Percentiles rank a stretch among this genome's conserved stretches.
Evolutionary conservation across 768 basidiomycete genomes (phyloP).

Genomic region (Kwoniella heveanensis): DNA sequence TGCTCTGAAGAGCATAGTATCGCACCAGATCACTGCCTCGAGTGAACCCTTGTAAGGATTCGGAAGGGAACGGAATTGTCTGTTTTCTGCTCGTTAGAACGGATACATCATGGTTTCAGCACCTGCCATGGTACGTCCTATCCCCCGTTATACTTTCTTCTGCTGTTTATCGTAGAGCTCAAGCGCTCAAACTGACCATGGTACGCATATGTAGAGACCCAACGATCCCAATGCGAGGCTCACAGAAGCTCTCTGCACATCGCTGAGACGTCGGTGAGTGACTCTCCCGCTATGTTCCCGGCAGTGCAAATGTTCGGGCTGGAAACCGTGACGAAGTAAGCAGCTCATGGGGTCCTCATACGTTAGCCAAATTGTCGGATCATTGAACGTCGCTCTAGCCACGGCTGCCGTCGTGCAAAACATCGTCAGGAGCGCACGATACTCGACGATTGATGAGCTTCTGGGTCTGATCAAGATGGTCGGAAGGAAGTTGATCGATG

Average conservation of each 20-base stretch:
- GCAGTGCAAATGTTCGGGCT: no score
- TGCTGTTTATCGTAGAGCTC: no score
- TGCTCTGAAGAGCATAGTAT: no score
- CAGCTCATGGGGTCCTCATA: no score
- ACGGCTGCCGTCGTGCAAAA: constrained; percentile 85
- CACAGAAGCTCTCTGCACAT: constrained; percentile 41
- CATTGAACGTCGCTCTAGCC: constrained; percentile 82
- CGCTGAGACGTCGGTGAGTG: constrained; percentile 42
- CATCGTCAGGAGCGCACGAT: constrained; percentile 82
- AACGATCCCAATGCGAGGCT: constrained; percentile 34
- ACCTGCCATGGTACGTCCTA: constrained; percentile 11
- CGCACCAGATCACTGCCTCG: no score
- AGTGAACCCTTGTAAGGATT: no score
- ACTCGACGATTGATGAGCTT: constrained; percentile 82
- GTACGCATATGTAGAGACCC: constrained; percentile 32
- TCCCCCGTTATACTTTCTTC: no score
- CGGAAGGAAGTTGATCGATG: constrained; percentile 78
- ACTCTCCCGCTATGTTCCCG: no score
- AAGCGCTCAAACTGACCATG: constrained; percentile 1
- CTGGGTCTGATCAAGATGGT: constrained; percentile 75
- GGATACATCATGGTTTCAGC: constrained; percentile 4
- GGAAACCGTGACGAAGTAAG: no score
- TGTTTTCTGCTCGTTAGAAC: no score
- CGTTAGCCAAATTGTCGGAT: constrained; percentile 71
- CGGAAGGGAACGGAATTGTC: no score